phyloP scores from a whole-genome alignment of 1,139 yeast genomes.

The Candida sojae region DNA sequence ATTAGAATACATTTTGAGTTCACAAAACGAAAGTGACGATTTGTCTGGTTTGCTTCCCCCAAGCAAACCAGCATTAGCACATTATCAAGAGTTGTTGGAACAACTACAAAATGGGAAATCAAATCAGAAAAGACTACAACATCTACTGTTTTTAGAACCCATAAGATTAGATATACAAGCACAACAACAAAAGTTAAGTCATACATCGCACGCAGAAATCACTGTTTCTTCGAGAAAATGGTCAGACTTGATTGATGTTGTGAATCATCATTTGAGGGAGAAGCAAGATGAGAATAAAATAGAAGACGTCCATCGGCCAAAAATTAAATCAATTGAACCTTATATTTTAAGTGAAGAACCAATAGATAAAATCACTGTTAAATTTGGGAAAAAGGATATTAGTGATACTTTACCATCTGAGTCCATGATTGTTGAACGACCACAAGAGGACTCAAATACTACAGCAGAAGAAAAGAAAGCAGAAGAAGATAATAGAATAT shows the following conservation, averaged over 20 bases:
- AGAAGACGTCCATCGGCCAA: conserved; percentile 36
- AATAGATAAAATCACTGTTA: conserved; percentile 40
- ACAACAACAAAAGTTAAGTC: conserved; percentile 17
- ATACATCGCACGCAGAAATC: conserved; percentile 16
- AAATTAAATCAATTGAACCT: conserved; percentile 45
- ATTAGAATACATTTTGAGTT: conserved; percentile 62
- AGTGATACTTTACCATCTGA: conserved; percentile 8
- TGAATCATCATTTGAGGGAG: conserved; percentile 30
- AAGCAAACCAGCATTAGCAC: conserved; percentile 10
- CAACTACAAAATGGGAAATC: neutral
- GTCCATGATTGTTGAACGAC: neutral
- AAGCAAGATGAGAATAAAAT: conserved; percentile 32
- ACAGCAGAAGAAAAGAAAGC: conserved; percentile 10
- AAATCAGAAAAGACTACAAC: neutral
- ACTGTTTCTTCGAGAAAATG: conserved; percentile 13
- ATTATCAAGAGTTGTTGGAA: neutral
- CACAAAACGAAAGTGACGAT: conserved; percentile 48
- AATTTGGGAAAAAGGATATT: conserved; percentile 4
- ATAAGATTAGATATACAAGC: conserved; percentile 29
- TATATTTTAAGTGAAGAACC: conserved; percentile 52
- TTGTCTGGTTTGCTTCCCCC: conserved; percentile 39
- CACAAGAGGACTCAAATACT: neutral
- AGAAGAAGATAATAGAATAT: conserved; percentile 25
- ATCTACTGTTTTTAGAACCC: conserved; percentile 27
- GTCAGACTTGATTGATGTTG: conserved; percentile 28